Evolutionary conservation across 768 basidiomycete genomes (phyloP).

Genomic region (Gautieria morchelliformis): DNA sequence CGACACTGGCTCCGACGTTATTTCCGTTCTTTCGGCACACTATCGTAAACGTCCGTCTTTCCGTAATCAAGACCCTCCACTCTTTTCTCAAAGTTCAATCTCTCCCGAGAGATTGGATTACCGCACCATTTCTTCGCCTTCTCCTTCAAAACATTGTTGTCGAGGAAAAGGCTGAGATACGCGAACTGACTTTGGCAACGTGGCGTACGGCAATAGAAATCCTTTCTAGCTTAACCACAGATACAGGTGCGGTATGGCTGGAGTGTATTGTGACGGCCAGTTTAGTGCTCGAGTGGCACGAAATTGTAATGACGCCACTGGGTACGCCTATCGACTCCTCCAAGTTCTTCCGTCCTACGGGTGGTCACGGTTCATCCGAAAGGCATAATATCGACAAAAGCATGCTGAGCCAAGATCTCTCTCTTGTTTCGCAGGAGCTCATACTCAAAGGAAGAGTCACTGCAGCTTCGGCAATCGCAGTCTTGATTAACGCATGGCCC

Average conservation of each 20-base stretch:
- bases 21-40: slow-evolving; percentile 98
- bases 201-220: slow-evolving; percentile 67
- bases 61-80: slow-evolving; percentile 82
- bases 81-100: slow-evolving; percentile 76
- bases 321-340: slow-evolving; percentile 65
- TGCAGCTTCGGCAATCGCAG: slow-evolving; percentile 67
- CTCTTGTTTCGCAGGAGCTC: slow-evolving; percentile 66
- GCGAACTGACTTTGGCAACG: slow-evolving; percentile 56
- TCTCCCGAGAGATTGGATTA: slow-evolving; percentile 74
- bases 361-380: slow-evolving; percentile 39
- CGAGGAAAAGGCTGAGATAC: slow-evolving; percentile 82
- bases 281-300: slow-evolving; percentile 75
- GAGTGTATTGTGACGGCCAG: slow-evolving; percentile 47
- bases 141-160: slow-evolving; percentile 91
- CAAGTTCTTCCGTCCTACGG: slow-evolving; percentile 53
- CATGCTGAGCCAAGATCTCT: slow-evolving; percentile 84
- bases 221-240: slow-evolving; percentile 18
- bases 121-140: slow-evolving; percentile 64
- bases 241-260: slow-evolving; percentile 31
- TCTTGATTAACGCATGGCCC: slow-evolving; percentile 61
- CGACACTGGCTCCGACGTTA: slow-evolving; percentile 74
- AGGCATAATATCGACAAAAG: slow-evolving; percentile 94
- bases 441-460: slow-evolving; percentile 74
- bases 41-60: slow-evolving; percentile 83
- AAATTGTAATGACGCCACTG: slow-evolving; percentile 80